Conservation (phyloP, 2,329 filamentous ascomycete species). For the Arthrobotrys pseudoclavata region DNA sequence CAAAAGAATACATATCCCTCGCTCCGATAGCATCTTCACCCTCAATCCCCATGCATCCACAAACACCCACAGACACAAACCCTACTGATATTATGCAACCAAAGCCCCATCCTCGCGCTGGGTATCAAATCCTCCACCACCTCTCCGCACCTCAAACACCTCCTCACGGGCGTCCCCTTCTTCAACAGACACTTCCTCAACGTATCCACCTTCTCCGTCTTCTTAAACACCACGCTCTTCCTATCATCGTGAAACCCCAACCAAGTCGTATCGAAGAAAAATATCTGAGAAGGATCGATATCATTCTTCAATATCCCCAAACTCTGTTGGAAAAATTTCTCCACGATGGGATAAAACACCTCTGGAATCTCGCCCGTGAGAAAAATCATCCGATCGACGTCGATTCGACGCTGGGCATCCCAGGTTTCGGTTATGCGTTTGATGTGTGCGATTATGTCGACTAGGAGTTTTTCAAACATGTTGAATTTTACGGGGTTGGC, state of each 20-base stretch:
- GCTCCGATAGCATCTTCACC: no score
- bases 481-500: slow-evolving; percentile 63
- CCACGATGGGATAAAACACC: slow-evolving; percentile 61
- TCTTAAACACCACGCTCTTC: slow-evolving; percentile 60
- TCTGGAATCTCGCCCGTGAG: slow-evolving; percentile 63
- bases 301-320: slow-evolving; percentile 62
- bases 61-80: slow-evolving; percentile 64
- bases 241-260: slow-evolving; percentile 63
- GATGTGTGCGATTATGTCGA: slow-evolving; percentile 62
- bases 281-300: slow-evolving; percentile 62
- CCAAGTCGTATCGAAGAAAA: slow-evolving; percentile 63
- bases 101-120: slow-evolving; percentile 63
- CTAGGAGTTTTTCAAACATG: slow-evolving; percentile 63
- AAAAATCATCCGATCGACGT: slow-evolving; percentile 62
- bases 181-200: slow-evolving; percentile 62
- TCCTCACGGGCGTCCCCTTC: slow-evolving; percentile 60
- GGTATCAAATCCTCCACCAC: slow-evolving; percentile 64
- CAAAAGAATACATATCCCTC: no score
- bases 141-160: slow-evolving; percentile 63
- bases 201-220: slow-evolving; percentile 62
- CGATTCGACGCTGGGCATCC: slow-evolving; percentile 60
- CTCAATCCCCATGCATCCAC: slow-evolving; percentile 63
- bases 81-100: slow-evolving; percentile 63
- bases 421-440: slow-evolving; percentile 60
- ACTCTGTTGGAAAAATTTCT: slow-evolving; percentile 61